Base-by-base conservation (phyloP, 495 filamentous ascomycete species). In the Hyaloscypha hepaticicola region DNA sequence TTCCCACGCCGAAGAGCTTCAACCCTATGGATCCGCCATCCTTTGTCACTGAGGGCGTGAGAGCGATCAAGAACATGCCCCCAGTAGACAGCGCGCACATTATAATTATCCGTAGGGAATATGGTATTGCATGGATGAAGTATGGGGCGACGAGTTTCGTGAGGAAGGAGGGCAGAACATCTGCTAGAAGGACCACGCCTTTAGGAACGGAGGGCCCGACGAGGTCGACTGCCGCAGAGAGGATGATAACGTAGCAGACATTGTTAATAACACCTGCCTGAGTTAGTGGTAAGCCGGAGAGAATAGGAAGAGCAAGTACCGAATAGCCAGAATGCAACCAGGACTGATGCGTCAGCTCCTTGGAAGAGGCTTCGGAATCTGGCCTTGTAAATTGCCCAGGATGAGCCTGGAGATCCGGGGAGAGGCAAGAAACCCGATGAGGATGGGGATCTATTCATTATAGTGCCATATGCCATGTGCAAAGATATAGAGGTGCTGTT, bases 201-300 rank as follows among this genome's bases (percentile, higher is more conserved):
- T 97, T 97, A 28, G 94, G 95, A 1, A 96, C 80, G 55, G 78
- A 72, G 41, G 89, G 86, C 12, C 93, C 93, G 72, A 98, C 95
- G 63, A 99, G 88, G 73, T 99, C 95, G 64, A 96, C 88, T 24
- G 95, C 94, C n/a, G 95, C 90, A 16, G 93, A 93, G 69, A 99
- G 87, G 74, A 99, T 91, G 74, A 99, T 89, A 33, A 99, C 93
- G 74, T 98, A 99, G 76, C 97, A 90, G 72, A 99, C 90, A 78
- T 97, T 98, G 77, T 99, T 99, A 74, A 99, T 91, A 6, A 97
- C 80, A 60, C 95, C 94, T 98, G 65, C 29, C 29, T 26, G 6
- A 59, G 55, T 74, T 34, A 69, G 45, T 34, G 9, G 21, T 27
- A 41, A 27, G 33, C 63, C 31, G 8, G 22, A 53, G 48, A 55